Evolutionary conservation across 2,329 filamentous ascomycete genomes (phyloP), one percentile per base, ranked within the genome.

Genomic region (Cordyceps militaris): DNA sequence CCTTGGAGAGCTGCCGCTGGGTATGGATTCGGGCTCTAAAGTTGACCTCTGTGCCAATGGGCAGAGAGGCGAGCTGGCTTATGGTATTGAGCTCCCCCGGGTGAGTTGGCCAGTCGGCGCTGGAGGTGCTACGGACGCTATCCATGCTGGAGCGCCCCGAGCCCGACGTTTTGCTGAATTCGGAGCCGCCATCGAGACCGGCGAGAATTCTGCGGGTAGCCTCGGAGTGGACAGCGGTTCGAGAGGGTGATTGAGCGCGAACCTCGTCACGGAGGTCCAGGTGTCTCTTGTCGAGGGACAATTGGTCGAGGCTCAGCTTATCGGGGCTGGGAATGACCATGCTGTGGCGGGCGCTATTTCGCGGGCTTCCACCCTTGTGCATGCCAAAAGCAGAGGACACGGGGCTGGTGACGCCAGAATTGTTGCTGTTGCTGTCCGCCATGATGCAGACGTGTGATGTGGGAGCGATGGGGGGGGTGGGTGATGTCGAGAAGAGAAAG

Each of bases 1-100:
- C 87, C 64, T 89, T 81, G 68, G 90, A 93, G 75, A 96, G 81
- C 64, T 87, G 87, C 48, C 92, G 85, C 59, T 94, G 79, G 58
- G 91, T 89, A 61, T 73, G 66, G 42, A 74, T 73, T 48, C 73
- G 70, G 38, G 73, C 74, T 57, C 74, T 68, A 60, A 76, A 75
- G 54, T 70, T 74, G 50, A 76, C 71, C 50, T 73, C 70, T 19
- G 70, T 71, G 44, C 72, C 73, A 11, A 73, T 56, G 14, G 72
- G 71, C 14, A 74, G 62, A 38, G 59, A 56, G 59, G 73, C 71
- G 47, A 74, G 67, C 65, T 74, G 66, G 19, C 67, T 61, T 40
- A 75, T 68, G 26, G 71, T 68, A 61, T 70, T 74, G 63, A 74
- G 66, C 61, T 74, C 72, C 34, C 67, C 64, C n/a, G 73, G 73